phyloP scores from a whole-genome alignment of 192 early-diverging fungal species.

The Dissophora globulifera region DNA sequence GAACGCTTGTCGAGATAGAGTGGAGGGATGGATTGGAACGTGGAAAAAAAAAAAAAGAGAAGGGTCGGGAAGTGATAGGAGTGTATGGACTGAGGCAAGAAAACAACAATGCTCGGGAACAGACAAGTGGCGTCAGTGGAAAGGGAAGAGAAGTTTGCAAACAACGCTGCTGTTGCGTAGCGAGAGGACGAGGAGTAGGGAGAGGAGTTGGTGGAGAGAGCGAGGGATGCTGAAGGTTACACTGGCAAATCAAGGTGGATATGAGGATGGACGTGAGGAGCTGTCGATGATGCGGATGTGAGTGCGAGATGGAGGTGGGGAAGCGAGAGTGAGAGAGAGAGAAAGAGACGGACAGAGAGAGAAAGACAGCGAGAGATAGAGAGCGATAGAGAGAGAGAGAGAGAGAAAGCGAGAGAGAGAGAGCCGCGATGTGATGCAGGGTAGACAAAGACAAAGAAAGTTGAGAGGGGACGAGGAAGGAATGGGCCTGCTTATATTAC shows the following conservation, averaged over 20 bases:
- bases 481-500: slow-evolving; percentile 9
- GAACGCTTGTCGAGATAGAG: neutral
- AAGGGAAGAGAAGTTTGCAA: too few relatives aligned
- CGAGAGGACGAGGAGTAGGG: too few relatives aligned
- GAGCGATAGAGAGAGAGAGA: too few relatives aligned
- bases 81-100: neutral
- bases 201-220: too few relatives aligned
- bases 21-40: neutral
- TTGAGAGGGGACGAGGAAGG: neutral
- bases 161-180: too few relatives aligned
- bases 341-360: too few relatives aligned
- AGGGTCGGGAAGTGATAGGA: neutral
- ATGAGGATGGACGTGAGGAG: too few relatives aligned
- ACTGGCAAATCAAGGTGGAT: too few relatives aligned
- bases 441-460: neutral
- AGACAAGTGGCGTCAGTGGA: neutral
- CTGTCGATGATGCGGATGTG: neutral
- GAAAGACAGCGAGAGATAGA: too few relatives aligned
- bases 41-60: neutral
- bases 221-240: too few relatives aligned
- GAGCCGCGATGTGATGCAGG: neutral
- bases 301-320: neutral
- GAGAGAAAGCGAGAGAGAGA: too few relatives aligned
- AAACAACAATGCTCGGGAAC: neutral
- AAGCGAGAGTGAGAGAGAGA: neutral